phyloP scores from a whole-genome alignment of 805 yeast species.

The Candida patagonica region DNA sequence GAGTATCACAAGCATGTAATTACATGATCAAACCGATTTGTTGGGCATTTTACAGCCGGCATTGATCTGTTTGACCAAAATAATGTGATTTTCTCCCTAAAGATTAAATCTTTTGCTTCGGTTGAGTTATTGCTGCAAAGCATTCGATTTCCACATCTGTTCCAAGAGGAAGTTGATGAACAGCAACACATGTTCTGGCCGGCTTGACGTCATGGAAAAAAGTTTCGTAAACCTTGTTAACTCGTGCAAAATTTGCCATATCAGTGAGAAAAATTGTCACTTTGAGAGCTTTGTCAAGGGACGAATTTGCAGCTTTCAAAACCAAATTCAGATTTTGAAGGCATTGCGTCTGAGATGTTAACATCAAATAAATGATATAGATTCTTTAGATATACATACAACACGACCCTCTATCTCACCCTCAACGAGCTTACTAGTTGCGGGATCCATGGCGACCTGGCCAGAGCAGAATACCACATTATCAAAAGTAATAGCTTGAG shows the following conservation, averaged over 20 bases:
- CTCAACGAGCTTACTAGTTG: conserved; percentile 35
- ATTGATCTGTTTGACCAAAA: too few species aligned
- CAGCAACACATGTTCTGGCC: conserved; percentile 97
- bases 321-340: conserved; percentile 41
- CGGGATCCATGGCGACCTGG: conserved; percentile 36
- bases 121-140: conserved; percentile 42
- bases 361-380: neutral
- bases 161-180: conserved; percentile 79
- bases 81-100: too few species aligned
- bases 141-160: conserved; percentile 86
- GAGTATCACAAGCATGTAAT: too few species aligned
- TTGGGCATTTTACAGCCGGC: too few species aligned
- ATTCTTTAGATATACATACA: conserved; percentile 3
- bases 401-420: conserved; percentile 20
- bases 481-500: conserved; percentile 80
- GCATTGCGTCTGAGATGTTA: conserved; percentile 23
- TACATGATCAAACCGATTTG: too few species aligned
- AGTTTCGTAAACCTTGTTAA: conserved; percentile 71
- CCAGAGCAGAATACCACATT: conserved; percentile 71
- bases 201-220: conserved; percentile 40
- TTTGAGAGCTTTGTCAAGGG: conserved; percentile 75
- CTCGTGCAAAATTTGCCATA: conserved; percentile 74
- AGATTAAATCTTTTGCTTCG: too few species aligned
- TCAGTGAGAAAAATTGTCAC: conserved; percentile 84
- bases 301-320: conserved; percentile 76